Evolutionary conservation across 495 filamentous ascomycete genomes (phyloP), one percentile per base, ranked within the genome.

Genomic region (Penicillium argentinense): DNA sequence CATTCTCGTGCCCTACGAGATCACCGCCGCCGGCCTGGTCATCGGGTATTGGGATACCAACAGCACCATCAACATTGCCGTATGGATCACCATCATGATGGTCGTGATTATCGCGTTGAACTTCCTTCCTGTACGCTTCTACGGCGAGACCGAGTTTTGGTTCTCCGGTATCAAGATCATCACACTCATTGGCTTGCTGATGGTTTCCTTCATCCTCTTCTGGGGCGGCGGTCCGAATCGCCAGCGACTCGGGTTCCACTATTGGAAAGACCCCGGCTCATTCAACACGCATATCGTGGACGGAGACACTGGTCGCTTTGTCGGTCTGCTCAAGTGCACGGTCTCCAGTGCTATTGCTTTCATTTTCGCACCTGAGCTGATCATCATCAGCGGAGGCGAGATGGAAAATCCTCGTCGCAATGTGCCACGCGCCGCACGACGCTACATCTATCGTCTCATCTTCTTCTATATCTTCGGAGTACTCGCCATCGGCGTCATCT

Each of bases 371-470:
- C 76, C 77, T 0, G 79, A 83, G 53, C 56, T 81, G 25, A 64
- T 83, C 40, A 70, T 79, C 37, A 70, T 78, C 32, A 74, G 75
- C n/a, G 78, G 67, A 23, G 79, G 72, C 65, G 90, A 96, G 66
- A 84, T 88, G 46, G 79, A 78, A 17, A 88, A 88, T 49, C 91
- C 90, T 2, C 74, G 83, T 24, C 82, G 81, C 55, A 85, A 87
- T 39, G 82, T 96, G 44, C 89, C 89, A 39, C 76, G 77, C 47
- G 91, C 90, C 4, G 84, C 84, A 8, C 84, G 84, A 32, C 81
- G 88, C 44, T 88, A 89, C 43, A 92, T 95, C 66, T 91, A 87
- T 75, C 86, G 90, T 39, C 86, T 96, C 59, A 62, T 85, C 42
- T 79, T 95, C 71, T 95, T 96, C 75, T 95, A 95, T 67, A 62